Percentiles rank a stretch among this genome's conserved stretches.
phyloP scores from a whole-genome alignment of 1,284 basidiomycete genomes.

The Malassezia restricta region DNA sequence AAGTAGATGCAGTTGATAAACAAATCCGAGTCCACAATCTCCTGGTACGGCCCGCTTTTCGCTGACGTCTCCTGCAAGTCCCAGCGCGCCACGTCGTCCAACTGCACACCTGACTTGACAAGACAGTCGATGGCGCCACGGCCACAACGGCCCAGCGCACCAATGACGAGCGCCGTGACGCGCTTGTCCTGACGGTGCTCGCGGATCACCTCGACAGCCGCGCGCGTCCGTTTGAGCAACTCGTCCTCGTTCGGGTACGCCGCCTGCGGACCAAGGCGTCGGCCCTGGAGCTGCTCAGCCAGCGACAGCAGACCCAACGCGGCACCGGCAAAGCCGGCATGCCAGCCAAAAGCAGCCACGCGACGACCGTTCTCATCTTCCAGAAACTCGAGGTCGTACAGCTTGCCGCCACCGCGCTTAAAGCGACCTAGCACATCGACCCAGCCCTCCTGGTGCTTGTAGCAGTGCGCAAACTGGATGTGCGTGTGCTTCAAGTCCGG shows the following conservation, averaged over 20 bases:
- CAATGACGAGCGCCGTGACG: slow-evolving; percentile 82
- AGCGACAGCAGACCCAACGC: slow-evolving; percentile 79
- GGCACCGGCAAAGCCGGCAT: slow-evolving; percentile 94
- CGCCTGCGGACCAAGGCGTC: slow-evolving; percentile 57
- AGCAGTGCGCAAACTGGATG: slow-evolving; percentile 98
- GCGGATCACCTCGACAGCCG: slow-evolving; percentile 52
- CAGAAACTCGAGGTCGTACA: slow-evolving; percentile 96
- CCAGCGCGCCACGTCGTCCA: slow-evolving; percentile 89
- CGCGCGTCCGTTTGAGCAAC: slow-evolving; percentile 48
- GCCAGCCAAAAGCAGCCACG: slow-evolving; percentile 97
- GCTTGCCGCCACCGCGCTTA: slow-evolving; percentile 67
- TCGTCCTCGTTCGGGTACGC: slow-evolving; percentile 56
- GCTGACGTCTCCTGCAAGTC: slow-evolving; percentile 82
- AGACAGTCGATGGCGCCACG: slow-evolving; percentile 91
- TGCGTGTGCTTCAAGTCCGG: slow-evolving; percentile 56
- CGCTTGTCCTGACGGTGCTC: slow-evolving; percentile 54
- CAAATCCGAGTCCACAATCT: slow-evolving; percentile 92
- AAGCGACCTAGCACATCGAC: slow-evolving; percentile 75
- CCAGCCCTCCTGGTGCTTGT: slow-evolving; percentile 94
- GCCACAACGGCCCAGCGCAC: slow-evolving; percentile 88
- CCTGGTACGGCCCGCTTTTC: slow-evolving; percentile 89
- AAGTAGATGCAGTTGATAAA: slow-evolving; percentile 99
- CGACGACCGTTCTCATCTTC: slow-evolving; percentile 71
- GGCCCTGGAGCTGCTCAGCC: slow-evolving; percentile 49
- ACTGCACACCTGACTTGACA: slow-evolving; percentile 69